Evolutionary conservation across 371 early-diverging fungal genomes (phyloP), one percentile per base, ranked within the genome.

Genomic region (Sporodiniella umbellata): DNA sequence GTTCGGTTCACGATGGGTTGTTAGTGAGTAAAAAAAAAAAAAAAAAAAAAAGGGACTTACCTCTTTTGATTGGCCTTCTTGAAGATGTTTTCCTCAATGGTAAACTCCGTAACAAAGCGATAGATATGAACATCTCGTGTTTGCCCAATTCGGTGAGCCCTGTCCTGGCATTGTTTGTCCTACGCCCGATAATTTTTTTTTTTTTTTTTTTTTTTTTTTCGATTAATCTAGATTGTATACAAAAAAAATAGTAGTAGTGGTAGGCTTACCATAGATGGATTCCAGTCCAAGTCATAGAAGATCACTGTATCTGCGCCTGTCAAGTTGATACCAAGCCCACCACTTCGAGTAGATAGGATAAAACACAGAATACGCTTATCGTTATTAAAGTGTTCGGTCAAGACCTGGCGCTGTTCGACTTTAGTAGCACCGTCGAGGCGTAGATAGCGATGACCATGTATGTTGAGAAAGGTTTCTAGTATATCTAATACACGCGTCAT

Each of bases 401-500:
- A 58, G 8, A 84, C 79, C 77, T 87, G 93, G 49, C 87, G 87
- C 66, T 84, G 89, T 69, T 90, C 96, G 39, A 84, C 90, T 53
- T 79, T 87, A 24, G 89, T 95, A 33, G 80, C 85, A 56, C 89
- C 97, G 74, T 94, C 94, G 33, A 94, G 64, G 17, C 94, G 91
- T 62, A 87, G 72, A 59, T 94, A 96, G 12, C 88, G 83, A 67
- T 89, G 86, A 0, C 88, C 91, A 51, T 92, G 89, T 53, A 88
- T 87, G 40, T 88, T 86, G 52, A 97, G 70, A 79, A 94, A 99
- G 55, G 95, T 94, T 62, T 95, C 97, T 54, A 99, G 78, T 24
- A 99, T 89, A 64, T 96, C 94, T 76, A 99, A 79, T 33, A 98
- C 89, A 33, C 86, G 81, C 7, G 99, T 98, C 99, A 99, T 99